Base-by-base conservation (phyloP, 148 eudicot genomes). In the Spergularia bocconei region DNA sequence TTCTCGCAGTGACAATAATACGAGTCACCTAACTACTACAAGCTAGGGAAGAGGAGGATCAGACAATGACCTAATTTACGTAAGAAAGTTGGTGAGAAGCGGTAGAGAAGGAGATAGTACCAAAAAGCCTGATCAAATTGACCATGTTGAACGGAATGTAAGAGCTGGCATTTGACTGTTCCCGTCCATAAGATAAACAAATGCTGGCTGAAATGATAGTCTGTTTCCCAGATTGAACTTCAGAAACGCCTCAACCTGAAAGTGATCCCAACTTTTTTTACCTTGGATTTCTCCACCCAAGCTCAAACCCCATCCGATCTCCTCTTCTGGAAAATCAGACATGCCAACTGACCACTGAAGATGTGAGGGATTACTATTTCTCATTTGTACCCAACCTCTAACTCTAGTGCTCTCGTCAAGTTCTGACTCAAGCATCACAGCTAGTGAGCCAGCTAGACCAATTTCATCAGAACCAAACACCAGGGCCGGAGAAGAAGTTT, bases 221-320 rank as follows among this genome's bases (percentile, higher is more conserved):
- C 72, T 85, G 66, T 85, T 83, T 10, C 93, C 88, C 64, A 95
- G 52, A 60, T 88, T 87, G 73, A 89, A 79, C 60, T 86, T 92
- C 79, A 92, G 80, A 78, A 86, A 90, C 21, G 92, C 84, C 80
- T 92, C 96, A 13, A 79, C 86, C 77, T 90, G 93, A 71, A 90
- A 86, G 79, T 87, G 97, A 44, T 95, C 93, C 88, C 83, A 85
- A 64, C 54, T 77, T 62, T 56, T 80, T 17, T 85, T 82, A 67
- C 82, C 88, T 70, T 83, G 83, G 41, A 79, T 65, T 71, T 64
- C 75, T 23, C 98, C 98, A 13, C 91, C 91, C 75, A 95, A 69
- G 70, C 86, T 88, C 74, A 92, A 79, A 71, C 98, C 98, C 97
- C 98, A 95, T 17, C 98, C 98, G 62, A 92, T 73, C 65, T 89